Evolutionary conservation across 2,329 filamentous ascomycete genomes (phyloP).

Genomic region (Colletotrichum coccodes): DNA sequence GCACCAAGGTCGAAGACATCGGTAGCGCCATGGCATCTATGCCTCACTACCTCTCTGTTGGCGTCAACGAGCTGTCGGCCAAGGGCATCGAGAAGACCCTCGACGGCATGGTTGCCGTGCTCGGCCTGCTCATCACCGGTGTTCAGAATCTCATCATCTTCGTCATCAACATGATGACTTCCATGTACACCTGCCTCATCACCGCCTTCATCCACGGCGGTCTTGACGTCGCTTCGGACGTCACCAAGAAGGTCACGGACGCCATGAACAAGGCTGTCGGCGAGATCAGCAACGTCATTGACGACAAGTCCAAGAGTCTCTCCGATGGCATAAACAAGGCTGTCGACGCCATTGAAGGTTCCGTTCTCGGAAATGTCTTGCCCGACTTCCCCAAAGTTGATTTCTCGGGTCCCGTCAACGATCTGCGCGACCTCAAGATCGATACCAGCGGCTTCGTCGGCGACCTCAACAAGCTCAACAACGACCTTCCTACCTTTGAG

Average conservation of each 20-base stretch:
- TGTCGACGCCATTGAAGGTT: conserved; percentile 50
- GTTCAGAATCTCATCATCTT: conserved; percentile 92
- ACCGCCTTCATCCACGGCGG: conserved; percentile 84
- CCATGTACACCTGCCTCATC: conserved; percentile 90
- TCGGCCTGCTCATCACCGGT: conserved; percentile 82
- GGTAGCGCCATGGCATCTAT: conserved; percentile 97
- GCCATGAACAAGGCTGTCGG: conserved; percentile 61
- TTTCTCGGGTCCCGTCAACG: conserved; percentile 70
- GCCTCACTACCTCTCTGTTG: conserved; percentile 92
- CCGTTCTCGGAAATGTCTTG: conserved; percentile 61
- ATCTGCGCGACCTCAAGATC: conserved; percentile 77
- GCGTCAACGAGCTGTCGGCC: conserved; percentile 88
- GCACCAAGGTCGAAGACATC: conserved; percentile 90
- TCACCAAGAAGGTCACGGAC: conserved; percentile 62
- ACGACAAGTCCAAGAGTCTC: conserved; percentile 63
- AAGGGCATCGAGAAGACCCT: conserved; percentile 83
- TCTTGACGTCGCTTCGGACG: conserved; percentile 71
- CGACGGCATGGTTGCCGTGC: conserved; percentile 80
- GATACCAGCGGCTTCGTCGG: conserved; percentile 73
- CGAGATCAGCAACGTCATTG: conserved; percentile 68
- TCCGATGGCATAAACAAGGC: conserved; percentile 61
- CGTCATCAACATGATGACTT: conserved; percentile 89
- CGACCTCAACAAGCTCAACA: conserved; percentile 78
- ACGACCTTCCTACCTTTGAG: conserved; percentile 83
- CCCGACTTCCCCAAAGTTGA: conserved; percentile 65